phyloP scores from a whole-genome alignment of 176 grass and related monocot genomes.

The Avena atlantica region DNA sequence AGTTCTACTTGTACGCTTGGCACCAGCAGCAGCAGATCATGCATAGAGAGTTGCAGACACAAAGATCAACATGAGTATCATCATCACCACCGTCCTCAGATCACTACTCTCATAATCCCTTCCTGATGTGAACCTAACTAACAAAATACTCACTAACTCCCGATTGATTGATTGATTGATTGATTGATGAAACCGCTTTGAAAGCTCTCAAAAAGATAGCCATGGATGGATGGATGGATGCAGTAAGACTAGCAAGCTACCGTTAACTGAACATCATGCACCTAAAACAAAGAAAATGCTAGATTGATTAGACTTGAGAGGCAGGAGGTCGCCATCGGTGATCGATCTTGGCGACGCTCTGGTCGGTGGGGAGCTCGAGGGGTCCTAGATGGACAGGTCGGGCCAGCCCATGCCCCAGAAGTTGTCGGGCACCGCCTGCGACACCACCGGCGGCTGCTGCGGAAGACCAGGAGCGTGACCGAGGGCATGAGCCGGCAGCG shows the following conservation, averaged over 20 bases:
- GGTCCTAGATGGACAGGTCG: slow-evolving; percentile 58
- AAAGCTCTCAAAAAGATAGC: slow-evolving; percentile 41
- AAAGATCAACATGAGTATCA: too few relatives aligned
- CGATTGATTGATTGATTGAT: neutral
- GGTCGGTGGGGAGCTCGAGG: neutral
- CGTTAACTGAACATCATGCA: slow-evolving; percentile 5
- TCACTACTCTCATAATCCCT: too few relatives aligned
- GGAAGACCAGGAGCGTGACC: neutral
- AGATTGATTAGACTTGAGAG: slow-evolving; percentile 12
- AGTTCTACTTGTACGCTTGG: too few relatives aligned
- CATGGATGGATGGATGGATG: slow-evolving; percentile 24
- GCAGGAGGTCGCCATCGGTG: neutral
- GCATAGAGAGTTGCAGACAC: too few relatives aligned
- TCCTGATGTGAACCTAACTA: too few relatives aligned
- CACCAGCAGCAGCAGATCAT: too few relatives aligned
- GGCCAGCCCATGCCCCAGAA: slow-evolving; percentile 63
- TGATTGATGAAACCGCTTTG: slow-evolving; percentile 5
- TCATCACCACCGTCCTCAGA: too few relatives aligned
- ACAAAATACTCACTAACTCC: neutral
- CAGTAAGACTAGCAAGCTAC: slow-evolving; percentile 21
- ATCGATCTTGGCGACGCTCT: neutral
- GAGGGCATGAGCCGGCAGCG: neutral
- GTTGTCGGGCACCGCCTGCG: slow-evolving; percentile 42
- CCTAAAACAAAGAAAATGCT: slow-evolving; percentile 12
- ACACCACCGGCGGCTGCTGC: neutral